phyloP scores from a whole-genome alignment of 2,329 filamentous ascomycete species.

The Aspergillus fumigatus region DNA sequence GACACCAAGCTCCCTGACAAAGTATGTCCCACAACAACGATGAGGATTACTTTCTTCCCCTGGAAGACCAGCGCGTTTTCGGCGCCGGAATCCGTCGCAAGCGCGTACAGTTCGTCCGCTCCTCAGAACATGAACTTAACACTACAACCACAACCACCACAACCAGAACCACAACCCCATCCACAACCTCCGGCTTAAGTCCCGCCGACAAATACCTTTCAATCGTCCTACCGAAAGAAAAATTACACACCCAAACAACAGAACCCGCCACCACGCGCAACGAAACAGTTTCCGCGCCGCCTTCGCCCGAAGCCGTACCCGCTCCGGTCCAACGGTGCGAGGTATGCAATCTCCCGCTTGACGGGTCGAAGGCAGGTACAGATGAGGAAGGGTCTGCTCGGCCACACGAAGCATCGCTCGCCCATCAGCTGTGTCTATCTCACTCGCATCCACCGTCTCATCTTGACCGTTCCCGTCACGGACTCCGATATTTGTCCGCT shows the following conservation, averaged over 20 bases:
- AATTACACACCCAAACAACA: conserved; percentile 1
- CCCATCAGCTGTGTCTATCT: conserved; percentile 54
- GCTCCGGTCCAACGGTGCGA: conserved; percentile 41
- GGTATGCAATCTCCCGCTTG: conserved; percentile 57
- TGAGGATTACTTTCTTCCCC: conserved; percentile 55
- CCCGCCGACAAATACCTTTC: conserved; percentile 44
- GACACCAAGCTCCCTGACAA: background rate
- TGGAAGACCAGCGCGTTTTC: conserved; percentile 57
- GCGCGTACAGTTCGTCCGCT: conserved; percentile 56
- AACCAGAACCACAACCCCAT: conserved; percentile 20
- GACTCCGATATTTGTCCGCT: conserved; percentile 52
- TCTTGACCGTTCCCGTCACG: conserved; percentile 53
- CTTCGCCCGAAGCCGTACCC: conserved; percentile 4
- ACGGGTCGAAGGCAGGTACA: background rate
- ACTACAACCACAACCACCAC: conserved; percentile 20
- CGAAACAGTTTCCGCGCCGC: conserved; percentile 5
- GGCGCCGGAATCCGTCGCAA: conserved; percentile 60
- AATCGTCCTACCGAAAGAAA: conserved; percentile 38
- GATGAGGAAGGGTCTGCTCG: background rate
- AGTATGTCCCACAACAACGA: conserved; percentile 42
- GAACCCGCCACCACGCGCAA: background rate
- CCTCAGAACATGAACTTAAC: conserved; percentile 35
- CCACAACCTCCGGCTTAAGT: conserved; percentile 19
- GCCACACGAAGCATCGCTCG: conserved; percentile 49
- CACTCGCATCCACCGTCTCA: conserved; percentile 56